Base-by-base conservation (phyloP, 345 rosid genomes). In the Linum trigynum region DNA sequence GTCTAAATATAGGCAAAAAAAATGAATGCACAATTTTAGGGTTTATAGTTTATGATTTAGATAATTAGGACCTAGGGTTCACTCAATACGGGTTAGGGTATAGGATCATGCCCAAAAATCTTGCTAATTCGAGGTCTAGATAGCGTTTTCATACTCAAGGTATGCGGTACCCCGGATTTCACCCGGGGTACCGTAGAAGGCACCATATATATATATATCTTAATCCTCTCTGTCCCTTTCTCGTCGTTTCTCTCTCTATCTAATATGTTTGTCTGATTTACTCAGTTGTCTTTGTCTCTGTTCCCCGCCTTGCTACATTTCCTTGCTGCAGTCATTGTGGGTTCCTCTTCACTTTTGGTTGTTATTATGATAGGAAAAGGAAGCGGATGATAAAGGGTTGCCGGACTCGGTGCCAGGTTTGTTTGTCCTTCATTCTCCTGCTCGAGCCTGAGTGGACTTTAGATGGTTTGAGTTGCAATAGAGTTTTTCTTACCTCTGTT, bases 391-490 rank as follows among this genome's bases (percentile, higher is more conserved):
- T 38, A 75, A 77, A 69, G 78, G 59, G 51, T 12, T 9, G 38
- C 82, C 60, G 39, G 84, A 74, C 61, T 83, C 88, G 40, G 71
- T 43, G 66, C 79, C 94, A 74, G 96, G 95, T 82, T 51, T 62
- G 80, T 73, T 57, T 23, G 0, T 23, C 39, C 40, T 70, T 56
- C 41, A 15, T 15, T 50, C 10, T 9, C 50, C 55, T 12, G 15
- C 2, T 38, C 63, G 41, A 42, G 7, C 43, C 36, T 23, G 41
- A 4, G 7, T 69, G 55, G 55, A 9, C 65, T 32, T 0, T 10
- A 0, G 32, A 58, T 75, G 64, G 11, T 3, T 51, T 57, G 53
- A 17, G 51, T 39, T 59, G 32, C 32, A 23, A 23, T 48, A 53
- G 43, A 41, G 55, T 4, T 14, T 48, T 16, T 50, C 5, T 48